Percentiles rank a stretch among this genome's conserved stretches.
Evolutionary conservation across 2,329 filamentous ascomycete species (phyloP).

Genomic region (Aphanocladium album): DNA sequence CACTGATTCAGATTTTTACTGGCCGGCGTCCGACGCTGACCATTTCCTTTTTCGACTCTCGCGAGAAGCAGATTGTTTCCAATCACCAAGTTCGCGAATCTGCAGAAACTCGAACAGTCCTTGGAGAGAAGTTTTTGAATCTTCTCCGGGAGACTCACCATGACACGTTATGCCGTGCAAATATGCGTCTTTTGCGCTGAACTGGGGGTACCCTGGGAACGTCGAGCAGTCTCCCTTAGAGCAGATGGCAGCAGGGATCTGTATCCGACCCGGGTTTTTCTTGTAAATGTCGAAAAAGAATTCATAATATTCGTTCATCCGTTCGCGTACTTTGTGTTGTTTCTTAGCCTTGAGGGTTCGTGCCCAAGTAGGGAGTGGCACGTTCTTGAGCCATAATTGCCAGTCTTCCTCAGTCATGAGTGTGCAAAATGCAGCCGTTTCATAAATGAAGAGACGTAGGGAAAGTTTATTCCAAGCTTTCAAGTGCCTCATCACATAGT

Average conservation of each 20-base stretch:
- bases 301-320: background rate
- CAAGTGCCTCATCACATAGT: background rate
- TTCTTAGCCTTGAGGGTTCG: background rate
- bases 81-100: no score
- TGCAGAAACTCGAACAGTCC: no score
- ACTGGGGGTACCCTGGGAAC: background rate
- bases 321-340: background rate
- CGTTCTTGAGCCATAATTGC: background rate
- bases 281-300: background rate
- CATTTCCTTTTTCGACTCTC: no score
- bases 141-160: background rate
- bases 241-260: background rate
- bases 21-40: no score
- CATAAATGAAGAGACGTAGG: background rate
- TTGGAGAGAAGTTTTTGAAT: no score
- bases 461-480: background rate
- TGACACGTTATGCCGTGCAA: background rate
- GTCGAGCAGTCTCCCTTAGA: background rate
- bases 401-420: background rate
- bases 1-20: no score
- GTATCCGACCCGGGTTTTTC: no score
- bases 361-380: background rate
- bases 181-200: background rate
- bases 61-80: no score
- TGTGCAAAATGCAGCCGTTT: background rate